phyloP scores from a whole-genome alignment of 768 basidiomycete species.

The Lentinula lateritia region DNA sequence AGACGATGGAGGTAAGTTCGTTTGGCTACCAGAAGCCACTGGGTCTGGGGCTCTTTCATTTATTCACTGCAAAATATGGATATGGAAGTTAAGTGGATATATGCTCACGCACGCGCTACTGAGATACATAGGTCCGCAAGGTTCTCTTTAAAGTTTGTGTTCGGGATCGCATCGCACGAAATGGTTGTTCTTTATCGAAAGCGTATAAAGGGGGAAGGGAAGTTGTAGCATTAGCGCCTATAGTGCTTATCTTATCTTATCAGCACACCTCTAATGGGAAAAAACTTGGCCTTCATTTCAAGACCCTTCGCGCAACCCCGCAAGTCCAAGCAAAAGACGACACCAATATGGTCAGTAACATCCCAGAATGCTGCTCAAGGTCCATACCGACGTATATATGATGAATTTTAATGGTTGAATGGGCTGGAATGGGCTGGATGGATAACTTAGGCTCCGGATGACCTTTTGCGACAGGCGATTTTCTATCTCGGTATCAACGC shows the following conservation, averaged over 20 bases:
- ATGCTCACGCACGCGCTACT: background rate
- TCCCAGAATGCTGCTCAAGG: background rate
- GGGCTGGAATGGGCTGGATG: slow-evolving; percentile 37
- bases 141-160: background rate
- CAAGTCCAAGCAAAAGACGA: slow-evolving; percentile 11
- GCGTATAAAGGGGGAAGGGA: background rate
- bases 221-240: background rate
- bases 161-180: background rate
- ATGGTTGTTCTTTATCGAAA: background rate
- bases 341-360: slow-evolving; percentile 43
- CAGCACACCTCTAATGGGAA: background rate
- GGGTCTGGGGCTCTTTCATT: background rate
- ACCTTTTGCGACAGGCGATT: slow-evolving; percentile 18
- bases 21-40: background rate
- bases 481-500: slow-evolving; percentile 5
- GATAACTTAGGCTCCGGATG: slow-evolving; percentile 27
- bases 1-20: background rate
- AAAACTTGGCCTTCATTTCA: background rate
- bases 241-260: background rate
- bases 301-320: slow-evolving; percentile 3
- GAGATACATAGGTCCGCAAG: background rate
- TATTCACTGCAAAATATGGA: background rate
- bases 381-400: background rate
- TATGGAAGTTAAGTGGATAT: background rate
- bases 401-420: background rate